Percentiles rank a stretch among this genome's conserved stretches.
These are phyloP conservation scores for Pisolithus orientalis DNA, from an alignment of 768 basidiomycete species.

Conservation along the genomic window DNA sequence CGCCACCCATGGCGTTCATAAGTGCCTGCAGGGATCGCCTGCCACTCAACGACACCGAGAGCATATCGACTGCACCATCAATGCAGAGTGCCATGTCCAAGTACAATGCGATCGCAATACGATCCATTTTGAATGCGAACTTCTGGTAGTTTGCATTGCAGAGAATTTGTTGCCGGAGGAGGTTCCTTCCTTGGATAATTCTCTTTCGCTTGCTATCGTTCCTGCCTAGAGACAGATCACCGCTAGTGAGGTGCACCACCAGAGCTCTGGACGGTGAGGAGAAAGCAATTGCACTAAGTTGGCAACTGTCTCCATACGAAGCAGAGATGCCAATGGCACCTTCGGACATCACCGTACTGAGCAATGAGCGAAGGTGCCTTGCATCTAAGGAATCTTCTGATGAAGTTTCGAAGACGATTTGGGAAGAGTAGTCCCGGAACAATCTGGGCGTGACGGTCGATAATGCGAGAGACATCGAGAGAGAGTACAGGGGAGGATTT, in stretches of 20 bases:
- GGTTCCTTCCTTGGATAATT: slow-evolving; percentile 7
- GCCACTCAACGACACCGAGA: slow-evolving; percentile 22
- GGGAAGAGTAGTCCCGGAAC: slow-evolving; percentile 2
- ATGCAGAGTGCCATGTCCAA: slow-evolving; percentile 33
- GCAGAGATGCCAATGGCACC: slow-evolving; percentile 38
- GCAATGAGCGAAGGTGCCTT: slow-evolving; percentile 21
- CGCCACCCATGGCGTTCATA: slow-evolving; percentile 9
- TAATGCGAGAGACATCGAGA: no score
- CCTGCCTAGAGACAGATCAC: no score
- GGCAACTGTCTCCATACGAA: slow-evolving; percentile 30
- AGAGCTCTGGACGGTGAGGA: slow-evolving; percentile 31
- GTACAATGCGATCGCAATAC: slow-evolving; percentile 33
- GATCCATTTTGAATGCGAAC: slow-evolving; percentile 42
- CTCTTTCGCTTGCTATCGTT: not conserved
- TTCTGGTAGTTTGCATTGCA: slow-evolving; percentile 24
- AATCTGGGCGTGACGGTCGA: no score
- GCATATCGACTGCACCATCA: slow-evolving; percentile 33
- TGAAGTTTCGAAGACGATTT: slow-evolving; percentile 24
- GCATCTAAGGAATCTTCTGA: slow-evolving; percentile 10
- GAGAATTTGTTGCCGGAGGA: slow-evolving; percentile 27
- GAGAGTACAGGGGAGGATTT: no score
- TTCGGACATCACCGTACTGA: slow-evolving; percentile 15
- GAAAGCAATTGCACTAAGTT: slow-evolving; percentile 34
- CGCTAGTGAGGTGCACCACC: slow-evolving; percentile 24
- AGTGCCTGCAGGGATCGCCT: slow-evolving; percentile 31